Evolutionary conservation across 2,329 filamentous ascomycete genomes (phyloP).

Genomic region (Emmonsiellopsis sp.): DNA sequence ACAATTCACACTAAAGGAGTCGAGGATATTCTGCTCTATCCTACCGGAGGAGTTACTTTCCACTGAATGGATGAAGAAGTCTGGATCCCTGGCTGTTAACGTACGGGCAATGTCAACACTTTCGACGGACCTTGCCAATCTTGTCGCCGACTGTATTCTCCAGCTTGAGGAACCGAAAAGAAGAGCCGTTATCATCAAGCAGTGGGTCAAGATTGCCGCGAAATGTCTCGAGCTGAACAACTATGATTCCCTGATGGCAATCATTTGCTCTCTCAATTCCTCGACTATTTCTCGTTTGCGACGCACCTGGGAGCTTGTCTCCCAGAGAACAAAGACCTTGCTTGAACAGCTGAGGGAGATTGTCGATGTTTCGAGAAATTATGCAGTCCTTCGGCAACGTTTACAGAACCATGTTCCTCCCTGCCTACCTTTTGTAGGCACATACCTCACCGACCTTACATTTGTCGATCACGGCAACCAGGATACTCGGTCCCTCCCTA

Average conservation of each 20-base stretch:
- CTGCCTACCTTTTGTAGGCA: conserved; percentile 89
- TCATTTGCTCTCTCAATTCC: conserved; percentile 86
- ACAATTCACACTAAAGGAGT: conserved; percentile 87
- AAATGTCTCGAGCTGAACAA: conserved; percentile 85
- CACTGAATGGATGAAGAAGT: conserved; percentile 89
- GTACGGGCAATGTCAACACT: conserved; percentile 90
- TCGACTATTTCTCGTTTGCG: conserved; percentile 82
- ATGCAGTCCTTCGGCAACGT: conserved; percentile 71
- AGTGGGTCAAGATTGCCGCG: conserved; percentile 92
- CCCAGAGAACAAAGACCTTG: conserved; percentile 68
- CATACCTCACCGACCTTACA: conserved; percentile 90
- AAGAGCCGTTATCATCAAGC: conserved; percentile 81
- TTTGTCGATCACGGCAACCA: conserved; percentile 94
- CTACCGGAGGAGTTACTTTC: conserved; percentile 84
- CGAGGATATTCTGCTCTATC: conserved; percentile 82
- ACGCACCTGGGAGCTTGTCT: conserved; percentile 85
- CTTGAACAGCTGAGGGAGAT: conserved; percentile 73
- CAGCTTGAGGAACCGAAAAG: conserved; percentile 86
- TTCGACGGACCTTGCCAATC: conserved; percentile 83
- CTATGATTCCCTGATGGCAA: conserved; percentile 94
- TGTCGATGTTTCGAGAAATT: conserved; percentile 84
- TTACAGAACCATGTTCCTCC: conserved; percentile 81
- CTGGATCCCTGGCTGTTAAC: conserved; percentile 68
- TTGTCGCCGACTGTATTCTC: conserved; percentile 88
- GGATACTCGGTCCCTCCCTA: conserved; percentile 65